These are phyloP conservation scores for Nakazawaea peltata DNA, from an alignment of 805 yeast species.

Conservation along the genomic window DNA sequence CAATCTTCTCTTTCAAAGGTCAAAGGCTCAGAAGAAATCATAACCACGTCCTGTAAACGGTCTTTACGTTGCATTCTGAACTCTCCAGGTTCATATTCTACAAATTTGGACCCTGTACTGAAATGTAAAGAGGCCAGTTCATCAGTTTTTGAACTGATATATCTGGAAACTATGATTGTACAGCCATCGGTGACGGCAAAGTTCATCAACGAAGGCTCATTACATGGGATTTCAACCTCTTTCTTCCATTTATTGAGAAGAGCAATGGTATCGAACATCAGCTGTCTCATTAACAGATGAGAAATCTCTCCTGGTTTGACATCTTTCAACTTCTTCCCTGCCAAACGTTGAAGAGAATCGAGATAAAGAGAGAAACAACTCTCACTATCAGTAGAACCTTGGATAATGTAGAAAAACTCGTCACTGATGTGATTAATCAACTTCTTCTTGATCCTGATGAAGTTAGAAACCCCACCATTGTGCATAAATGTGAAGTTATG, in stretches of 20 bases:
- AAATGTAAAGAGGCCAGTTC: constrained; percentile 96
- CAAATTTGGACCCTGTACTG: constrained; percentile 86
- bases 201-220: constrained; percentile 80
- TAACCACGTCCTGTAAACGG: constrained; percentile 88
- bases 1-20: constrained; percentile 97
- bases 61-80: constrained; percentile 92
- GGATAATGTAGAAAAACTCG: constrained; percentile 69
- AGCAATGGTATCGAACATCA: constrained; percentile 67
- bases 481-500: constrained; percentile 94
- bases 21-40: constrained; percentile 91
- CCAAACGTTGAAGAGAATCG: constrained; percentile 63
- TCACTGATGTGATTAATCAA: constrained; percentile 70
- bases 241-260: constrained; percentile 74
- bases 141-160: constrained; percentile 80
- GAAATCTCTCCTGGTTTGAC: constrained; percentile 39
- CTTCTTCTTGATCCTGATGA: constrained; percentile 62
- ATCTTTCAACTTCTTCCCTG: constrained; percentile 64
- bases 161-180: constrained; percentile 78
- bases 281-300: constrained; percentile 53
- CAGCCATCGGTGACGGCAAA: constrained; percentile 95
- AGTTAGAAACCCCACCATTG: constrained; percentile 83
- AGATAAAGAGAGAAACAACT: constrained; percentile 87
- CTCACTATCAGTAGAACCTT: constrained; percentile 95
- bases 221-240: constrained; percentile 35
- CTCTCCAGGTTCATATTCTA: constrained; percentile 85